Base-by-base conservation (phyloP, 805 yeast species). In the Starmerella lactis-condensi region DNA sequence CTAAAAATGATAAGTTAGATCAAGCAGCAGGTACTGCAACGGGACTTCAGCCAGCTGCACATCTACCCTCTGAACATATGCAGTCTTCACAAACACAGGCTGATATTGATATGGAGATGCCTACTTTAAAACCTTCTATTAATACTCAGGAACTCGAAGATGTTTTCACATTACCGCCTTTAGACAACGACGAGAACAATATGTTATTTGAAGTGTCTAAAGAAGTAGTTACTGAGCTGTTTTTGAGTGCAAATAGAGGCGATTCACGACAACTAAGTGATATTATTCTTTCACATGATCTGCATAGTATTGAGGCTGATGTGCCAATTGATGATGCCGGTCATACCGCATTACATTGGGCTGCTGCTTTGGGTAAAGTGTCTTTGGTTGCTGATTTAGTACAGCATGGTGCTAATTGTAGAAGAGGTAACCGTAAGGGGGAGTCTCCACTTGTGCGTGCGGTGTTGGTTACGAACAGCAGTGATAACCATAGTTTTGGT, bases 271-370 rank as follows among this genome's bases (percentile, higher is more conserved):
- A 36, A 19, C 38, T 43, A 6, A 26, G 24, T 15, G 40, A 37
- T 12, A 34, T 45, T 6, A 27, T 36, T 6, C 30, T 25, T 8
- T 13, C 14, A 14, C 41, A 37, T 35, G 65, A 69, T 36, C 26
- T 19, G 12, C 18, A 20, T 3, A 17, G 31, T n/a, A 33, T 42
- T 24, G 36, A 38, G 32, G 61, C 83, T 30, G 89, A 81, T 46
- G 78, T 81, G 21, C 73, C 94, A 1, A 77, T 91, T 27, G 99
- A 91, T 53, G 91, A 78, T 43, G 69, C 75, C 35, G 95, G 96
- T 1, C 89, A 89, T 48, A 75, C 93, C 0, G 81, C 93, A 1
- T 61, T 89, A 35, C 99, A 89, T 53, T 78, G 96, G 91, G 91
- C 95, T 3, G 72, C 95, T 11, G 78, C 95, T 1, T 63, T 89